Base-by-base conservation (phyloP, 495 filamentous ascomycete species). In the Penicillium ochrochloron region DNA sequence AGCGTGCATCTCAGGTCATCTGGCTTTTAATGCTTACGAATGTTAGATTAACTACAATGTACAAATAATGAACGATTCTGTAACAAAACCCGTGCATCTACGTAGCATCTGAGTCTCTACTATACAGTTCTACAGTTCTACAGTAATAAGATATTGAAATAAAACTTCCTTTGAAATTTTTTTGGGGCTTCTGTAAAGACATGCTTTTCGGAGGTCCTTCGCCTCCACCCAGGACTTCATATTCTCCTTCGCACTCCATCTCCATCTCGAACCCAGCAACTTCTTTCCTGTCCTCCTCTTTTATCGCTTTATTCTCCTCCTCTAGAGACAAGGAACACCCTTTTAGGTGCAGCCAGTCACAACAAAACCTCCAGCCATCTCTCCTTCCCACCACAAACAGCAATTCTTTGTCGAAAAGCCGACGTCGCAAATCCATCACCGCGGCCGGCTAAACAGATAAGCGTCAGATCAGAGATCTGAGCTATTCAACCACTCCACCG, bases 121-220 rank as follows among this genome's bases (percentile, higher is more conserved):
- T n/a, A n/a, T n/a, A n/a, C n/a, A n/a, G n/a, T n/a, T n/a, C n/a
- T n/a, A n/a, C n/a, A n/a, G n/a, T n/a, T 17, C 27, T 52, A 27
- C 27, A n/a, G 12, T 7, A 17, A 31, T n/a, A 48, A 23, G 25
- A 17, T 12, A 17, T 37, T 64, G 31, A 57, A 27, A 63, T 60
- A 10, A 71, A 66, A 67, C 29, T 61, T 73, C 66, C 62, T 73
- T 73, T 73, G 68, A 64, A 69, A 62, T 48, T 66, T 72, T 72
- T 71, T 71, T 70, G 70, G 52, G 34, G 64, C 34, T 64, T 63
- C 65, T 62, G 58, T 67, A 73, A 73, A 69, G 58, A 69, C 71
- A 71, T 66, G 66, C 71, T 73, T 73, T 73, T 73, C 62, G 19
- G 54, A 58, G 29, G 60, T 63, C 54, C 60, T 61, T 64, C 63